Evolutionary conservation across 192 early-diverging fungal species (phyloP).

Genomic region (Diversispora epigaea): DNA sequence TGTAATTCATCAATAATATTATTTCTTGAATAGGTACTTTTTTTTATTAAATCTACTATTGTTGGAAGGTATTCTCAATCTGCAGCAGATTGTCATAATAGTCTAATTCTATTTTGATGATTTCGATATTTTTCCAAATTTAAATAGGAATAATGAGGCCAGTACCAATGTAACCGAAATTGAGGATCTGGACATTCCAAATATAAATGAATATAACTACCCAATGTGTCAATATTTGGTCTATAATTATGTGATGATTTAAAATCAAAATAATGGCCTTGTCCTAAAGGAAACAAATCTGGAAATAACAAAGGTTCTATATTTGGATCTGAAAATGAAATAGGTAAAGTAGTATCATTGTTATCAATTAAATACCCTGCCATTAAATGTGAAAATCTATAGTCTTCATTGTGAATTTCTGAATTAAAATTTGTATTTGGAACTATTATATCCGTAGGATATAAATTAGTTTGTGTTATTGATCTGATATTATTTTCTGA

Average conservation of each 20-base stretch:
- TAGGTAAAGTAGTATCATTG: background rate
- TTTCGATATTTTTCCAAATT: too few relatives aligned
- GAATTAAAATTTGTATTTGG: background rate
- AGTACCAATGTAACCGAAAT: background rate
- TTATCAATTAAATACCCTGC: background rate
- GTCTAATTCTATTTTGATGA: too few relatives aligned
- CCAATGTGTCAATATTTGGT: background rate
- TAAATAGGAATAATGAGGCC: too few relatives aligned
- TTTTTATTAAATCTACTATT: too few relatives aligned
- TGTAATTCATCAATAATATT: too few relatives aligned
- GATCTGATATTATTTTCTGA: too few relatives aligned
- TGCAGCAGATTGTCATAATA: too few relatives aligned
- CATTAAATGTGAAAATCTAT: background rate
- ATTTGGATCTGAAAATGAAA: background rate
- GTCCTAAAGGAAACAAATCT: slow-evolving; percentile 8
- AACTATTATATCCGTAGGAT: background rate
- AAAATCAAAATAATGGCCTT: slow-evolving; percentile 4
- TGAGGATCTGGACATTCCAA: background rate
- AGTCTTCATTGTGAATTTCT: slow-evolving; percentile 23
- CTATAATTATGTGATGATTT: background rate
- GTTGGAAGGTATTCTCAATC: too few relatives aligned
- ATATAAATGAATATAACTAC: background rate
- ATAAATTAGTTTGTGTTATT: background rate
- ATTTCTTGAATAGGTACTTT: too few relatives aligned
- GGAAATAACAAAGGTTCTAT: slow-evolving; percentile 9